phyloP scores from a whole-genome alignment of 495 filamentous ascomycete genomes.

The Xylaria cubensis region DNA sequence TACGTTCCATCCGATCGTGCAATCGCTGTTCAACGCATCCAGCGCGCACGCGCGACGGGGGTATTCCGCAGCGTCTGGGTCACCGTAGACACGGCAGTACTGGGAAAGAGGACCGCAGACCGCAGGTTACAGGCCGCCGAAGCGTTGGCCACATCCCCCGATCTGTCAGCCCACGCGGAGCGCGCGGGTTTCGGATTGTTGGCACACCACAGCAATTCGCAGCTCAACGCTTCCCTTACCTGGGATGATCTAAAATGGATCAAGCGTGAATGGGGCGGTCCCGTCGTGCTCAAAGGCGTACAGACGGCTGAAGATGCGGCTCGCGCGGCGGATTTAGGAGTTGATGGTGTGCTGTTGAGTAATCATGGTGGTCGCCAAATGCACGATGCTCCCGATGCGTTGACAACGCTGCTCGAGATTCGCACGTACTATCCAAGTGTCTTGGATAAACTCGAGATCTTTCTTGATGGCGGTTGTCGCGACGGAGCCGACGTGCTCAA shows the following conservation, averaged over 20 bases:
- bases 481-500: slow-evolving; percentile 88
- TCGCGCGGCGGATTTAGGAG: slow-evolving; percentile 71
- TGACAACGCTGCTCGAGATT: slow-evolving; percentile 79
- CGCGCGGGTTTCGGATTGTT: slow-evolving; percentile 33
- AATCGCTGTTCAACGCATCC: slow-evolving; percentile 64
- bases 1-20: slow-evolving; percentile 70
- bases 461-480: slow-evolving; percentile 79
- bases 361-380: slow-evolving; percentile 91
- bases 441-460: slow-evolving; percentile 79
- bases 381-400: slow-evolving; percentile 83
- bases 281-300: slow-evolving; percentile 85
- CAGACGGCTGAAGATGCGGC: slow-evolving; percentile 86
- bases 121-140: slow-evolving; percentile 61
- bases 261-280: slow-evolving; percentile 78
- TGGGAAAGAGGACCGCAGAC: slow-evolving; percentile 63
- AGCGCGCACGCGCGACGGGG: slow-evolving; percentile 65
- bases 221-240: slow-evolving; percentile 74
- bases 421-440: slow-evolving; percentile 63
- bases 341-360: slow-evolving; percentile 81
- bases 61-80: slow-evolving; percentile 62
- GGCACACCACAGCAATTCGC: slow-evolving; percentile 42
- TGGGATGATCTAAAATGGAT: slow-evolving; percentile 94
- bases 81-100: slow-evolving; percentile 66
- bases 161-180: slow-evolving; percentile 29
- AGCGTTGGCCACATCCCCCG: slow-evolving; percentile 43